Evolutionary conservation across 2,329 filamentous ascomycete genomes (phyloP).

Genomic region (Aspergillus caelatus): DNA sequence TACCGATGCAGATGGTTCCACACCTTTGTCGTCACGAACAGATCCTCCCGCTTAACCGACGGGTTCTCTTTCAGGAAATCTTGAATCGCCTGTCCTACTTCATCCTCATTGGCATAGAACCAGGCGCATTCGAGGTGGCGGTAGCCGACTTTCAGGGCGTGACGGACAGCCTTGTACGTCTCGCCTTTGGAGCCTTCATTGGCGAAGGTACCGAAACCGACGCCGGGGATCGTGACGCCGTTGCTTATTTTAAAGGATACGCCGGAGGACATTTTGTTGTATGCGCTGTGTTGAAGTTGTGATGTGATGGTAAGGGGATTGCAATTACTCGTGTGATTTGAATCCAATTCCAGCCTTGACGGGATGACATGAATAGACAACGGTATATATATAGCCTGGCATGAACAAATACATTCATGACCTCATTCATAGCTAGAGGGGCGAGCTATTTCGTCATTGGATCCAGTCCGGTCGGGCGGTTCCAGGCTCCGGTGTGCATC

Average conservation of each 20-base stretch:
- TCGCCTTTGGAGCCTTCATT: constrained; percentile 65
- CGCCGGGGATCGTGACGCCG: constrained; percentile 62
- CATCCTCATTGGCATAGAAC: constrained; percentile 58
- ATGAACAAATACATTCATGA: neutral
- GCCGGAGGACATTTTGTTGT: neutral
- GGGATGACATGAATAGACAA: no score
- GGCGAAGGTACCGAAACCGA: constrained; percentile 69
- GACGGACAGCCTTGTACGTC: constrained; percentile 58
- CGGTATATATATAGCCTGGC: neutral
- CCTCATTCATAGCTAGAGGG: neutral
- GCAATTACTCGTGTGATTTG: neutral
- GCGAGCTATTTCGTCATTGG: neutral
- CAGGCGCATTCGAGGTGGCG: constrained; percentile 60
- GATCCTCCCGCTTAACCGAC: constrained; percentile 51
- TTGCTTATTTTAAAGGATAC: constrained; percentile 55
- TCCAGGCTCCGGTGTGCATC: neutral
- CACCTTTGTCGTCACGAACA: constrained; percentile 57
- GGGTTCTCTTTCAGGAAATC: constrained; percentile 57
- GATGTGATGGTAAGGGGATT: neutral
- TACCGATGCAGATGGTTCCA: constrained; percentile 56
- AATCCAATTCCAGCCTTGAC: neutral
- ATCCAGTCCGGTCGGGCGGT: neutral
- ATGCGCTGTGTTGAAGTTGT: no score
- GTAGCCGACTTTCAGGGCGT: constrained; percentile 56
- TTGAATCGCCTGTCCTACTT: constrained; percentile 54